Percentiles rank a stretch among this genome's conserved stretches.
Conservation (phyloP, 192 early-diverging fungal genomes). For the Rhizoclosmatium sp. region DNA sequence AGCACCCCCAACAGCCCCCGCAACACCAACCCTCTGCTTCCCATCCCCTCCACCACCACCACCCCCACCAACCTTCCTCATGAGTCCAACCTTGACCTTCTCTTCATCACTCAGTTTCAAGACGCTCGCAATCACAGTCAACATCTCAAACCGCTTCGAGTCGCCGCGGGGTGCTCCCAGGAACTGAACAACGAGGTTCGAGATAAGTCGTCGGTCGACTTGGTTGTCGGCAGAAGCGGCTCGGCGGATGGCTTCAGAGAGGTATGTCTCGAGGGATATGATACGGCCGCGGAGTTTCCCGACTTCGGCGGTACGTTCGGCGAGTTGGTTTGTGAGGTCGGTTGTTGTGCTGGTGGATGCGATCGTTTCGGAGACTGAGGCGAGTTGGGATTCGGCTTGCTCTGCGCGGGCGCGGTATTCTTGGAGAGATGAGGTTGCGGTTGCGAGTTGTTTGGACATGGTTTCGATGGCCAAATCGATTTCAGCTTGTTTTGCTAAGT, state of each 20-base stretch:
- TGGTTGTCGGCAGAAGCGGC: slow-evolving; percentile 78
- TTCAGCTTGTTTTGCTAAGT: slow-evolving; percentile 61
- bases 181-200: slow-evolving; percentile 90
- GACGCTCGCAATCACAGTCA: slow-evolving; percentile 89
- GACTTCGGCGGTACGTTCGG: slow-evolving; percentile 75
- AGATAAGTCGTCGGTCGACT: slow-evolving; percentile 77
- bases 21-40: neutral
- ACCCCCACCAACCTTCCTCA: slow-evolving; percentile 61
- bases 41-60: slow-evolving; percentile 35
- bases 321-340: slow-evolving; percentile 65
- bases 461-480: slow-evolving; percentile 64
- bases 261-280: slow-evolving; percentile 86
- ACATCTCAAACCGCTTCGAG: slow-evolving; percentile 88
- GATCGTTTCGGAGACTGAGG: slow-evolving; percentile 1
- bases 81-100: slow-evolving; percentile 75
- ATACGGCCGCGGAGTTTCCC: slow-evolving; percentile 82
- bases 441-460: slow-evolving; percentile 56
- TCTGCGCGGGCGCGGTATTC: slow-evolving; percentile 66
- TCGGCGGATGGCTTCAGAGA: slow-evolving; percentile 90
- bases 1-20: slow-evolving; percentile 23
- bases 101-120: slow-evolving; percentile 90
- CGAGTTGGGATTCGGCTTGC: slow-evolving; percentile 59
- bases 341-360: slow-evolving; percentile 9
- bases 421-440: slow-evolving; percentile 46
- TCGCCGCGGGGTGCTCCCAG: slow-evolving; percentile 86